Percentiles rank a stretch among this genome's conserved stretches.
Conservation (phyloP, 495 filamentous ascomycete genomes). For the Bathelium albidoporum region DNA sequence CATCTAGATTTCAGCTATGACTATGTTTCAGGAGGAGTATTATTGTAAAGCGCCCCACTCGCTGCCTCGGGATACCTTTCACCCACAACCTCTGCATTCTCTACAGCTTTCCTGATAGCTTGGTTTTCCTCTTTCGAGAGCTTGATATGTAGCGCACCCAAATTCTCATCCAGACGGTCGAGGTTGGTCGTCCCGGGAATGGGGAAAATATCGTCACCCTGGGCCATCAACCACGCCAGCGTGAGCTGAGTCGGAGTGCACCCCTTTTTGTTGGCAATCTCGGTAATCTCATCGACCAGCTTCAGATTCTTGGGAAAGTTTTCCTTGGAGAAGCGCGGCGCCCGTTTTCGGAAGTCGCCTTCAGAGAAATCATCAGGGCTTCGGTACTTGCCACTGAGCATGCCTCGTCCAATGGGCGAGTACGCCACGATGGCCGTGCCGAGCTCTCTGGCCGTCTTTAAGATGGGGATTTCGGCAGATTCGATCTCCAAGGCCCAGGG, state of each 20-base stretch:
- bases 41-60: constrained; percentile 16
- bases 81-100: constrained; percentile 24
- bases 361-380: constrained; percentile 37
- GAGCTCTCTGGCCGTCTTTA: constrained; percentile 50
- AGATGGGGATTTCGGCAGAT: constrained; percentile 32
- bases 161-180: constrained; percentile 28
- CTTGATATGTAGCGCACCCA: constrained; percentile 22
- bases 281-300: constrained; percentile 39
- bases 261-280: constrained; percentile 40
- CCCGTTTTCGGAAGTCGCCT: constrained; percentile 30
- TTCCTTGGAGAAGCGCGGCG: constrained; percentile 40
- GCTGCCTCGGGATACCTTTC: constrained; percentile 26
- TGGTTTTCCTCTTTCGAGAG: constrained; percentile 27
- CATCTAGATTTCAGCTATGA: no score
- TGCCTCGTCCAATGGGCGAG: constrained; percentile 50
- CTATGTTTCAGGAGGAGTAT: constrained; percentile 22
- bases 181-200: constrained; percentile 38
- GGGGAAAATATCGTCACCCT: constrained; percentile 44
- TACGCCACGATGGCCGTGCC: constrained; percentile 52
- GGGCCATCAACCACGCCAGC: constrained; percentile 47
- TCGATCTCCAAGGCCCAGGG: constrained; percentile 52
- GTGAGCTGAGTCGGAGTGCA: constrained; percentile 40
- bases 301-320: constrained; percentile 46
- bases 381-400: constrained; percentile 42
- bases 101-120: constrained; percentile 24